Evolutionary conservation across 441 rosid species (phyloP), one percentile per base, ranked within the genome.

Genomic region (Erysimum cheiri): DNA sequence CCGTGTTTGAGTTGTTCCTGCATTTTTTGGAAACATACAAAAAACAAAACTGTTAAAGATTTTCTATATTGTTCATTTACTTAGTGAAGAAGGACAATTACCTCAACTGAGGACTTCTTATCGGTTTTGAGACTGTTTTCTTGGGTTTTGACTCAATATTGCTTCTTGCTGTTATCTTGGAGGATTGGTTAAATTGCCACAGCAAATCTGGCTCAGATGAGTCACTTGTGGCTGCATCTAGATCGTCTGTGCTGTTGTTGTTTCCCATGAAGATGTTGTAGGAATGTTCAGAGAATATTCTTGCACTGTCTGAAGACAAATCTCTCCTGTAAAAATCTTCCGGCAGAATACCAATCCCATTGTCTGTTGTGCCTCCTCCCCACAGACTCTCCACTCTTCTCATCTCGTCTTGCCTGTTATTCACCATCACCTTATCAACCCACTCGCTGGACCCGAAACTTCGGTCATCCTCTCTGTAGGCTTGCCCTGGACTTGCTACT

Each of bases 371-470:
- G 82, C 37, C 87, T 79, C 55, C 87, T 85, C 70, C 73, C 79
- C 48, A 83, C 67, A 71, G 96, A 69, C 66, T 56, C 71, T 80
- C 86, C 65, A 82, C 87, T 47, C 73, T 80, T 58, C 79, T 80
- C 77, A 80, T 82, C 47, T 77, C 75, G 26, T 90, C 99, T 74
- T 88, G 97, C 72, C 84, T 94, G 82, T 92, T 90, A 80, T 94
- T 94, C 60, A 92, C 98, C 98, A 94, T 92, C 36, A 92, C 97
- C 75, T 95, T 95, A 52, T 95, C 99, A 33, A 88, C 92, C 99
- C 99, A 95, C 15, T 90, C 96, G 22, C 93, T 88, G 0, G 89
- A 82, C 39, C 92, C 84, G 26, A 71, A 72, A 77, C 87, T 94
- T 77, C 68, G 85, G 47, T 90, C 99, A 6, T 94, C 97, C 13